Evolutionary conservation across 1,139 yeast species (phyloP), one percentile per base, ranked within the genome.

Genomic region (Candida buenavistaensis): DNA sequence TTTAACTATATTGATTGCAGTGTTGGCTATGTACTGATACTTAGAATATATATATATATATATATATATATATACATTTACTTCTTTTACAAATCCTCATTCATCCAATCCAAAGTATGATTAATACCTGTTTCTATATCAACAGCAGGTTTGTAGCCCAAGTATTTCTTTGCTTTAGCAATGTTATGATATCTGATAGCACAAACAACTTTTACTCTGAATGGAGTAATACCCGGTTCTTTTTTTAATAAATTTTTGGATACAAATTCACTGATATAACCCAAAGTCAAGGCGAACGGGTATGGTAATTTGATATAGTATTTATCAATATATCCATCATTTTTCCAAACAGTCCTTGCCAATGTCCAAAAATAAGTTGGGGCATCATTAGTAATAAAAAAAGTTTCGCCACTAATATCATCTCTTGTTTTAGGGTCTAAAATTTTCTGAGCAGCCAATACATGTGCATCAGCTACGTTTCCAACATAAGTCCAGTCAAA

Each of bases 401-500:
- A 92, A 0, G 86, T 78, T 57, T 92, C 86, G 30, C 98, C 98
- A 6, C 87, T 82, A 19, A 92, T 79, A 24, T 55, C 41, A 2
- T 51, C 44, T 14, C 71, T 64, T 6, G 58, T 44, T 11, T 50
- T 40, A 2, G 75, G 62, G 34, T 72, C 66, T 35, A 88, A 61
- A 13, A 90, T 62, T 59, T 81, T 81, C 49, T 83, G 68, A 2
- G 97, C 95, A 1, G 97, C 98, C 36, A 92, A 68, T 7, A 92
- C 89, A 59, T 94, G 99, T 5, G 97, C 83, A 62, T 89, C 95
- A 0, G 98, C 98, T 14, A 94, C 97, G 59, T 94, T 94, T n/a
- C 97, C 97, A n/a, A 85, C 98, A 52, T 89, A 94, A 0, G 97
- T 89, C 84, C 96, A 89, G 57, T 94, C 99, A 53, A 92, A 94